Conservation (phyloP, 2,329 filamentous ascomycete species). For the Aspergillus brasiliensis region DNA sequence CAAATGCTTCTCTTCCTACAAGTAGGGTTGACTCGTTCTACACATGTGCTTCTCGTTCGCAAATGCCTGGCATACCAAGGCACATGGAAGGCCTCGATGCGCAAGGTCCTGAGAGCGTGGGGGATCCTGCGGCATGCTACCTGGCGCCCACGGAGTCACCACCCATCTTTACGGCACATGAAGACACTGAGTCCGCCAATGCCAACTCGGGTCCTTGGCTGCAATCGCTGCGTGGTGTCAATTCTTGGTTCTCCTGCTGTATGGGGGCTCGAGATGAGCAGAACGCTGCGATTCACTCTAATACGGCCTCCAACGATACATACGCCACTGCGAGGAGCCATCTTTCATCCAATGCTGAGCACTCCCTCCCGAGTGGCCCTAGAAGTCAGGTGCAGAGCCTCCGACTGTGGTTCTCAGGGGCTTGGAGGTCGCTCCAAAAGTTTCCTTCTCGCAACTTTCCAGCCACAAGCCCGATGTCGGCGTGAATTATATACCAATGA, state of each 20-base stretch:
- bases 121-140: conserved; percentile 3
- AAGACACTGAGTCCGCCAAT: background rate
- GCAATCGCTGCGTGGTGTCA: background rate
- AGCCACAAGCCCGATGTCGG: background rate
- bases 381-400: background rate
- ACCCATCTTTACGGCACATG: conserved; percentile 1
- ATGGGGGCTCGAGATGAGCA: background rate
- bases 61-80: background rate
- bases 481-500: background rate
- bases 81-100: background rate
- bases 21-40: conserved; percentile 11
- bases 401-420: background rate
- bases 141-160: conserved; percentile 14
- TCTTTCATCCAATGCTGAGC: background rate
- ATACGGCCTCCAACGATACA: conserved; percentile 17
- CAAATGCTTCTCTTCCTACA: background rate
- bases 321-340: conserved; percentile 17
- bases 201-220: conserved; percentile 1
- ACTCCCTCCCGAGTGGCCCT: background rate
- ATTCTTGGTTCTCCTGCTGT: conserved; percentile 13
- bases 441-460: background rate
- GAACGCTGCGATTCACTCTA: conserved; percentile 10
- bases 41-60: conserved; percentile 13
- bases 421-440: background rate
- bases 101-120: background rate